Evolutionary conservation across 176 grass and related monocot species (phyloP), one percentile per base, ranked within the genome.

Genomic region (Stipa capillata): DNA sequence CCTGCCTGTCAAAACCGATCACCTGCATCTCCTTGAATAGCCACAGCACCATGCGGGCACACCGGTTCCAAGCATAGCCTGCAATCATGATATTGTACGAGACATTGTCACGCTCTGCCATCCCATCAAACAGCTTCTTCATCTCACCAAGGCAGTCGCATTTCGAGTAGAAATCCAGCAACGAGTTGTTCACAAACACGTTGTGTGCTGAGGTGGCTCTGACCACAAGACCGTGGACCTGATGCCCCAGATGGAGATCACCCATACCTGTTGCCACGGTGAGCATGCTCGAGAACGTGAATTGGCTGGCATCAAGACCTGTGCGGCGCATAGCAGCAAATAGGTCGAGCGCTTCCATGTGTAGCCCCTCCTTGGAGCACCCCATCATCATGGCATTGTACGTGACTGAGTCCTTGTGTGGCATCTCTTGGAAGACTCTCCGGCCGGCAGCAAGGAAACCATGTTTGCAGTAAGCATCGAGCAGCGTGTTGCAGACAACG

Each of bases 151-250:
- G 50, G 68, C 69, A 79, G 79, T 84, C 71, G 12, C 87, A 80
- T 81, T 96, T 97, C 7, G 87, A 90, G 84, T 97, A 97, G 57
- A 94, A 93, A 90, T 94, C 91, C 53, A 97, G 82, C 82, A 97
- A 53, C 10, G 91, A 84, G 50, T 97, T 97, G 76, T 71, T 94
- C 37, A 92, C 84, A 52, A 92, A 89, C 35, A 92, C 90, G 50
- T 92, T 83, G 82, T 49, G 31, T 8, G 34, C 27, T 34, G 91
- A 84, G 44, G 72, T 90, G 39, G 69, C 42, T 82, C 79, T 93
- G 21, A 78, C 34, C 55, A 91, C 27, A 6, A 90, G 85, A 39
- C 90, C 45, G 4, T 97, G 93, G 17, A 93, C 37, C 51, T 97
- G 90, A 41, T 24, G 48, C 14, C 93, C 93, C 61, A 97, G 71